Base-by-base conservation (phyloP, 1,284 basidiomycete species). In the Heterobasidion parviporum region DNA sequence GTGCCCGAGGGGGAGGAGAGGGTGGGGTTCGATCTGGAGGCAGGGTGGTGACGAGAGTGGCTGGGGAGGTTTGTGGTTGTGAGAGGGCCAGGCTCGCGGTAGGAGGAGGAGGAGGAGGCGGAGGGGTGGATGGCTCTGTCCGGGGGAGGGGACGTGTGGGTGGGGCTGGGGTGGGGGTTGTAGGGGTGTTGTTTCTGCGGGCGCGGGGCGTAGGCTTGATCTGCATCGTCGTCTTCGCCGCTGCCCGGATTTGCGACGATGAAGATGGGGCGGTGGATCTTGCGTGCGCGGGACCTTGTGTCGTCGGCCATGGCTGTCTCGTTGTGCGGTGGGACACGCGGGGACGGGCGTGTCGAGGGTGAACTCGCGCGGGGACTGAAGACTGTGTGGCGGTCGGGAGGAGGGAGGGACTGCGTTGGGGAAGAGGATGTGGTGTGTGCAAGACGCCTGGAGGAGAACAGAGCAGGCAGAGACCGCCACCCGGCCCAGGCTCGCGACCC, bases 1-100 rank as follows among this genome's bases (percentile, higher is more conserved):
- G 81, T 78, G 62, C 76, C 83, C 18, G 83, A 83, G 9, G 85
- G 83, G 2, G 85, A 85, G 8, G 85, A 84, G 53, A 81, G 75
- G 47, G 80, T 71, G 58, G 78, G 77, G 59, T 72, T 72, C 63
- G 76, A 75, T 63, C 69, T 68, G 41, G 70, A 67, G 54, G 71
- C 71, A 43, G 72, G 67, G 59, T 72, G 62, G 58, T 68, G 65
- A 50, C 68, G 70, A 52, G 61, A 62, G 54, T 62, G 66, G 34
- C 46, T 16, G 15, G 67, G 67, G 26, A 75, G 63, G 61, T 75
- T 72, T 48, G 74, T 77, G 45, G 61, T 63, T 49, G 57, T 63
- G 59, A 57, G 6, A 52, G 64, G n/a, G 52, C 62, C 68, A 15
- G 69, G 64, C 54, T 66, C 50, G 61, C 64, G 52, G 62, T 54